Percentiles rank a stretch among this genome's conserved stretches.
These are phyloP conservation scores for Coemansia sp. DNA, from an alignment of 192 early-diverging fungal species.

Conservation along the genomic window DNA sequence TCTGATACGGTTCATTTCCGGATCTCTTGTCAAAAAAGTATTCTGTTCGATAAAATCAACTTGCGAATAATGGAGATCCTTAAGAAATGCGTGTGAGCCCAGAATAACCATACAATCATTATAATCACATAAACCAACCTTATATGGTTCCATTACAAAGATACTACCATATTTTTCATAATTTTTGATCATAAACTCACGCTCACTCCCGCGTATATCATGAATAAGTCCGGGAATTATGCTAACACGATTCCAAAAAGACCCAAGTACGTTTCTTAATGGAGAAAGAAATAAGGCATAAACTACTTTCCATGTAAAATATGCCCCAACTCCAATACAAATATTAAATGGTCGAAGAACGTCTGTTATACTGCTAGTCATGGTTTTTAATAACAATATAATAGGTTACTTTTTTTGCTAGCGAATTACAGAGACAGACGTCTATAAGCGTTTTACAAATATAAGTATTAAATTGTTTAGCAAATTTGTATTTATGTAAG, in stretches of 20 bases:
- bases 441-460: too few species aligned
- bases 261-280: conserved; percentile 35
- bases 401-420: too few species aligned
- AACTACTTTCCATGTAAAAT: conserved; percentile 18
- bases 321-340: conserved; percentile 24
- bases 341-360: conserved; percentile 22
- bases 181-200: conserved; percentile 33
- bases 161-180: conserved; percentile 40
- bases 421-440: background rate
- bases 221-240: conserved; percentile 27
- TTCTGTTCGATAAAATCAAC: conserved; percentile 40
- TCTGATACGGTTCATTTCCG: conserved; percentile 30
- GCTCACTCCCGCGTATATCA: conserved; percentile 31
- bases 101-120: conserved; percentile 29
- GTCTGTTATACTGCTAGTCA: background rate
- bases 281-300: conserved; percentile 42
- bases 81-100: conserved; percentile 38
- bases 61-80: conserved; percentile 30
- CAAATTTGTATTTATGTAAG: background rate
- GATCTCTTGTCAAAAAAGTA: conserved; percentile 42
- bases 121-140: conserved; percentile 31
- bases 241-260: conserved; percentile 42
- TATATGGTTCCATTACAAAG: conserved; percentile 35
- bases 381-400: background rate
- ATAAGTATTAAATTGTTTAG: too few species aligned